Evolutionary conservation across 306 rosid genomes (phyloP).

Genomic region (Medicago arabica): DNA sequence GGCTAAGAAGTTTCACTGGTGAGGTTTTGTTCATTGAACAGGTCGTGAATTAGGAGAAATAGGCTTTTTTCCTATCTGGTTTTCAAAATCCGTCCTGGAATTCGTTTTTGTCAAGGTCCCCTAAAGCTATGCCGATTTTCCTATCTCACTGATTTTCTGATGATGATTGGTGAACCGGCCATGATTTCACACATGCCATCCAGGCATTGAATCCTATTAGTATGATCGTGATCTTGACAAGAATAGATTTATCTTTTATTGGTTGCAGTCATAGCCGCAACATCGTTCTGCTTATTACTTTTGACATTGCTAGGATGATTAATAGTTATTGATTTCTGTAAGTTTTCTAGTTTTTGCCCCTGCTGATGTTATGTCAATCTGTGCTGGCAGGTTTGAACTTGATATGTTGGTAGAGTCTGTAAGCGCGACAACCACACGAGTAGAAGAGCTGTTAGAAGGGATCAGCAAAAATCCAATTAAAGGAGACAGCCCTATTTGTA

Average conservation of each 20-base stretch:
- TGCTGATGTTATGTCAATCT: conserved; percentile 49
- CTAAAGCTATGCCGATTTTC: neutral
- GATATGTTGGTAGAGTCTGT: conserved; percentile 99
- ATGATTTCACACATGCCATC: neutral
- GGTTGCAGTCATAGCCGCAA: conserved; percentile 8
- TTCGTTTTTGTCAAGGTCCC: neutral
- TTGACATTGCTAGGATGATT: conserved; percentile 22
- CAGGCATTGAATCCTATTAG: neutral
- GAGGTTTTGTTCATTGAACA: conserved; percentile 7
- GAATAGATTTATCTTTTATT: conserved; percentile 1
- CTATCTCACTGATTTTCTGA: neutral
- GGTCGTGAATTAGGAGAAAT: neutral
- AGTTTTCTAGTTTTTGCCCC: conserved; percentile 22
- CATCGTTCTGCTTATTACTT: conserved; percentile 28
- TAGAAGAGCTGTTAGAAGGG: conserved; percentile 89
- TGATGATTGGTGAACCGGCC: neutral
- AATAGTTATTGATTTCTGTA: conserved; percentile 19
- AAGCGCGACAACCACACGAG: conserved; percentile 85
- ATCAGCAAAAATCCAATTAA: conserved; percentile 70
- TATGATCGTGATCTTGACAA: neutral
- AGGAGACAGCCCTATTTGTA: conserved; percentile 68
- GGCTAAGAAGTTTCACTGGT: neutral
- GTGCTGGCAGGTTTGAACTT: conserved; percentile 83
- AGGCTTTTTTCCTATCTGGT: neutral
- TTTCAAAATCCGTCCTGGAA: neutral